Evolutionary conservation across 495 filamentous ascomycete species (phyloP), one percentile per base, ranked within the genome.

Genomic region (Podospora fimiseda): DNA sequence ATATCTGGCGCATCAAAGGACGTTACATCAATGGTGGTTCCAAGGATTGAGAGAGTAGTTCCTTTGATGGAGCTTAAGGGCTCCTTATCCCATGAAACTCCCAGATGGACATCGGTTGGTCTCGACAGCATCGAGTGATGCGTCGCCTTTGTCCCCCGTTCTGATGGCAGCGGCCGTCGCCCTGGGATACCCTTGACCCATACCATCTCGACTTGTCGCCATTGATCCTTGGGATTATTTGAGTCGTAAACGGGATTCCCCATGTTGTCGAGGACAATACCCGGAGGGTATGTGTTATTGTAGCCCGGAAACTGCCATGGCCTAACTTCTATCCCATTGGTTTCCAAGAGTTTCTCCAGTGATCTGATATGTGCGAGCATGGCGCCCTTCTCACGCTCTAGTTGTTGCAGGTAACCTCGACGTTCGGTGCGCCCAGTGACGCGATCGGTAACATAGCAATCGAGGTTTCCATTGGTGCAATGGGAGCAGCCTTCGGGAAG

Each of bases 401-500:
- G 67, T 52, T 78, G 71, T 61, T 87, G 82, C 50, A 87, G 69
- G 58, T 89, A 85, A 8, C 90, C 89, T 49, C 90, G 80, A n/a
- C 79, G 78, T 23, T 81, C 82, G 13, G 90, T 87, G 51, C 86
- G 82, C 21, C 87, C 87, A n/a, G 88, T 91, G 57, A 93, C 89
- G 23, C 87, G 81, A 66, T 95, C 90, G 13, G 89, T 95, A 9
- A 89, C 87, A 60, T 80, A 80, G 68, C 90, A 95, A 52, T 83
- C 78, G 46, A 82, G 78, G 55, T 81, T 80, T 50, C 82, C 82
- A 63, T 83, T 80, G 54, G 80, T 70, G 68, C 89, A 95, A 54
- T 85, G 81, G 53, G 80, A 81, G 61, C 89, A 95, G 41, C 89
- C 88, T 43, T 81, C 80, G 23, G 79, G 74, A 22, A 82, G 70